phyloP scores from a whole-genome alignment of 768 basidiomycete species.

The Omphalotus guepiniiformis region DNA sequence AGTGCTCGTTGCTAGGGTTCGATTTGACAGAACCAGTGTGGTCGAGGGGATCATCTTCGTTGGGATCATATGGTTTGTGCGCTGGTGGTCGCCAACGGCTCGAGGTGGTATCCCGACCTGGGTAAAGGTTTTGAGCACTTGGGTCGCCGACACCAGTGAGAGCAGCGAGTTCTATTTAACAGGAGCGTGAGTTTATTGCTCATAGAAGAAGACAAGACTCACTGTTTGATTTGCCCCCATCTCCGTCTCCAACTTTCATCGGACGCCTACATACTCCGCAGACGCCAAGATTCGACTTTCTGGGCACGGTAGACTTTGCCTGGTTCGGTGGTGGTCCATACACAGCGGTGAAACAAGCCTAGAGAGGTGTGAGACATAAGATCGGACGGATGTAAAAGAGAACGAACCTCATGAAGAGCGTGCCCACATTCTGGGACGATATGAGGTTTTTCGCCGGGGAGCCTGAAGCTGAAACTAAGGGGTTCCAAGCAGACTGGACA shows the following conservation, averaged over 20 bases:
- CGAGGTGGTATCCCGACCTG: conserved; percentile 63
- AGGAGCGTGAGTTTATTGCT: conserved; percentile 1
- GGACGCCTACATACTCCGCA: conserved; percentile 96
- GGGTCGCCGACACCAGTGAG: conserved; percentile 85
- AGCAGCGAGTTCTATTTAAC: conserved; percentile 77
- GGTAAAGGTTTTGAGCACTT: conserved; percentile 50
- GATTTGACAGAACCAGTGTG: conserved; percentile 46
- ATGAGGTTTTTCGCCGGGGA: conserved; percentile 96
- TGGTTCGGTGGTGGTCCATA: conserved; percentile 82
- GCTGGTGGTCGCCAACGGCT: conserved; percentile 31
- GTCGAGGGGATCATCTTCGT: conserved; percentile 84
- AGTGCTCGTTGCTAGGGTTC: conserved; percentile 37
- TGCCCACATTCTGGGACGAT: conserved; percentile 98
- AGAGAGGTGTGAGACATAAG: conserved; percentile 9
- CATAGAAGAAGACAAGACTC: conserved; percentile 24
- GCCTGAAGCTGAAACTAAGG: conserved; percentile 85
- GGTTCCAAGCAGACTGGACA: conserved; percentile 98
- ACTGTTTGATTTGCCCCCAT: conserved; percentile 89
- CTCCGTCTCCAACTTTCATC: conserved; percentile 92
- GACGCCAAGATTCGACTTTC: conserved; percentile 83
- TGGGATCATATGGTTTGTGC: conserved; percentile 56
- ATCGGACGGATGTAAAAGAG: conserved; percentile 2
- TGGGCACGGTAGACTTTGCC: conserved; percentile 48
- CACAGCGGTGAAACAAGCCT: conserved; percentile 97
- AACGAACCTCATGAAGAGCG: conserved; percentile 84